A percentile compares a stretch with the other conserved stretches of the same genome.
These are phyloP conservation scores for Eutypa lata DNA, from an alignment of 2,329 filamentous ascomycete genomes.

Conservation along the genomic window DNA sequence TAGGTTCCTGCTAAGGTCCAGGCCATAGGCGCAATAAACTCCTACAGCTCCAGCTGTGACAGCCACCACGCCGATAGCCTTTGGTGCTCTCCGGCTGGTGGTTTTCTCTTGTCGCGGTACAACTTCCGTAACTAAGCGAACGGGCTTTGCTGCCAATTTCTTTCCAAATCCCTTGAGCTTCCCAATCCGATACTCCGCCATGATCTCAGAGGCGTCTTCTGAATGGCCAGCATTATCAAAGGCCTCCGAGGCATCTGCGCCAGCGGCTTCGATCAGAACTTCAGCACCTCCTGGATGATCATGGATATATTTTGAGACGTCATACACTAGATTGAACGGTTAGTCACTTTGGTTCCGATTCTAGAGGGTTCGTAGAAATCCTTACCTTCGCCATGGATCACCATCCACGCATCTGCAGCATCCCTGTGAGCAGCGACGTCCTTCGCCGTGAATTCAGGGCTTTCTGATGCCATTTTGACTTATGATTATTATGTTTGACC, in stretches of 20 bases:
- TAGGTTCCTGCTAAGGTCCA: conserved; percentile 4
- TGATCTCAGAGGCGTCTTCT: conserved; percentile 50
- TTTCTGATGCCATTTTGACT: conserved; percentile 14
- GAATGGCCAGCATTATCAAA: conserved; percentile 86
- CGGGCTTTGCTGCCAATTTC: conserved; percentile 17
- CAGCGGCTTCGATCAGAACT: conserved; percentile 72
- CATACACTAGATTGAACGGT: conserved; percentile 44
- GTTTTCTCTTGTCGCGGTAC: conserved; percentile 2
- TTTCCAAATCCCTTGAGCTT: conserved; percentile 30
- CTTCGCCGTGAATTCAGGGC: conserved; percentile 29
- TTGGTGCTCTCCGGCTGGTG: conserved; percentile 1
- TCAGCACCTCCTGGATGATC: conserved; percentile 74
- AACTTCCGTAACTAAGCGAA: conserved; percentile 17
- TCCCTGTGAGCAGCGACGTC: conserved; percentile 49
- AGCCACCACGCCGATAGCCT: conserved; percentile 4
- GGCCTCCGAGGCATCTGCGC: conserved; percentile 73
- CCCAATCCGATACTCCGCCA: conserved; percentile 36
- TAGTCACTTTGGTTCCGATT: background rate
- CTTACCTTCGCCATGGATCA: conserved; percentile 52
- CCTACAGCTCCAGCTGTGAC: conserved; percentile 14
- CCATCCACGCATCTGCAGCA: conserved; percentile 49
- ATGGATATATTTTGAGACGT: conserved; percentile 54
- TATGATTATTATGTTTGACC: background rate
- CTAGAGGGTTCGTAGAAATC: background rate
- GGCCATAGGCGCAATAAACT: conserved; percentile 14